Conservation (phyloP, 805 yeast species). For the Metschnikowia kofuensis region DNA sequence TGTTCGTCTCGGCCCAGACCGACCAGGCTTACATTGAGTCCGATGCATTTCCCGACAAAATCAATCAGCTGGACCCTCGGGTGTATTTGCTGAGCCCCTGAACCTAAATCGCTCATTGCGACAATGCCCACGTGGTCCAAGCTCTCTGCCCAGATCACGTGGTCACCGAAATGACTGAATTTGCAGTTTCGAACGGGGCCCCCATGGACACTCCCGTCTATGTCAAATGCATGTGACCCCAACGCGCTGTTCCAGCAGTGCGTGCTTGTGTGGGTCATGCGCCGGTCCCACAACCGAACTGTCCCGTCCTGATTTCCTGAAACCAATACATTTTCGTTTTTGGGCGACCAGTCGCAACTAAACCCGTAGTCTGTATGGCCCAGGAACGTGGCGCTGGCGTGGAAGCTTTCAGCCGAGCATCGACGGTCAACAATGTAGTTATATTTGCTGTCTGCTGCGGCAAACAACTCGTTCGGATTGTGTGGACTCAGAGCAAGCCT, state of each 20-base stretch:
- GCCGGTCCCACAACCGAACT: slow-evolving; percentile 49
- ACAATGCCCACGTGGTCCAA: slow-evolving; percentile 56
- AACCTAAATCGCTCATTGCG: slow-evolving; percentile 31
- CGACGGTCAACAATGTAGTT: slow-evolving; percentile 47
- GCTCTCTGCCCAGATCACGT: slow-evolving; percentile 48
- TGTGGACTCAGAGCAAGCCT: slow-evolving; percentile 43
- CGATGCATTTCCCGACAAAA: slow-evolving; percentile 58
- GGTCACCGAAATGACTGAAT: slow-evolving; percentile 46
- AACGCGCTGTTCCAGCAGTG: slow-evolving; percentile 36
- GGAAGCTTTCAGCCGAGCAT: slow-evolving; percentile 8
- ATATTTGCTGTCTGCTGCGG: slow-evolving; percentile 50
- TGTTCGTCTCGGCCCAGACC: slow-evolving; percentile 46
- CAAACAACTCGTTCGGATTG: slow-evolving; percentile 35
- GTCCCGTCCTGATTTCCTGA: slow-evolving; percentile 65
- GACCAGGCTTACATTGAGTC: slow-evolving; percentile 45
- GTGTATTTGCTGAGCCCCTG: slow-evolving; percentile 9
- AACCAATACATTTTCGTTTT: slow-evolving; percentile 41
- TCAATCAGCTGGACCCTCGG: slow-evolving; percentile 45
- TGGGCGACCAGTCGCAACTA: slow-evolving; percentile 56
- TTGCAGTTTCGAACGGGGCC: slow-evolving; percentile 55
- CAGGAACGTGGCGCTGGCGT: slow-evolving; percentile 15
- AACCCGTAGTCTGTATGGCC: slow-evolving; percentile 59
- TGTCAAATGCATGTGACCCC: slow-evolving; percentile 21
- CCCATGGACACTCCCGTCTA: slow-evolving; percentile 20
- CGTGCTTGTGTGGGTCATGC: slow-evolving; percentile 29